phyloP scores from a whole-genome alignment of 495 filamentous ascomycete genomes.

The Evernia prunastri region DNA sequence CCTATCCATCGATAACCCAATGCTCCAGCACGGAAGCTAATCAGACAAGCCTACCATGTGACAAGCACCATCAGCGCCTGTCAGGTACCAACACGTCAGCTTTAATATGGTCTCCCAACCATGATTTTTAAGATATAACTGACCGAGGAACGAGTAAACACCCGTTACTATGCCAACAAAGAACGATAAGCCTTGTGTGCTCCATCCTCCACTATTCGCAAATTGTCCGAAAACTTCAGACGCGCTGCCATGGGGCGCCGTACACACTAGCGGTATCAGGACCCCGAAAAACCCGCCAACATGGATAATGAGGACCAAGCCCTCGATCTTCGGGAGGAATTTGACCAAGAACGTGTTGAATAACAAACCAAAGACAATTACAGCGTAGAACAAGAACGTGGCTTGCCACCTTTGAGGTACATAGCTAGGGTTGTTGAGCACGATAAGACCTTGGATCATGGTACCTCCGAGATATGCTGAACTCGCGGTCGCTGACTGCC shows the following conservation, averaged over 20 bases:
- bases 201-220: constrained; percentile 34
- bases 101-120: not conserved
- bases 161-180: constrained; percentile 37
- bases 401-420: constrained; percentile 39
- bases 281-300: constrained; percentile 37
- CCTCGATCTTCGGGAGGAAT: constrained; percentile 37
- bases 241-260: constrained; percentile 31
- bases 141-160: constrained; percentile 35
- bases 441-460: constrained; percentile 26
- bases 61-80: constrained; percentile 3
- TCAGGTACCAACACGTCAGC: not conserved
- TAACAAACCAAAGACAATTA: constrained; percentile 35
- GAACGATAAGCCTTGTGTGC: constrained; percentile 30
- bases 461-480: constrained; percentile 37
- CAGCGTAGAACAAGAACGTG: constrained; percentile 40
- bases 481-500: constrained; percentile 36
- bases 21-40: not conserved
- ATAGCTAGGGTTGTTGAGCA: constrained; percentile 31
- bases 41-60: not conserved
- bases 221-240: constrained; percentile 33
- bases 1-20: constrained; percentile 6
- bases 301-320: constrained; percentile 36
- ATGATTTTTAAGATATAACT: not conserved
- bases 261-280: constrained; percentile 31
- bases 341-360: constrained; percentile 41